Conservation (phyloP, 371 early-diverging fungal genomes). For the Mortierella sp. region DNA sequence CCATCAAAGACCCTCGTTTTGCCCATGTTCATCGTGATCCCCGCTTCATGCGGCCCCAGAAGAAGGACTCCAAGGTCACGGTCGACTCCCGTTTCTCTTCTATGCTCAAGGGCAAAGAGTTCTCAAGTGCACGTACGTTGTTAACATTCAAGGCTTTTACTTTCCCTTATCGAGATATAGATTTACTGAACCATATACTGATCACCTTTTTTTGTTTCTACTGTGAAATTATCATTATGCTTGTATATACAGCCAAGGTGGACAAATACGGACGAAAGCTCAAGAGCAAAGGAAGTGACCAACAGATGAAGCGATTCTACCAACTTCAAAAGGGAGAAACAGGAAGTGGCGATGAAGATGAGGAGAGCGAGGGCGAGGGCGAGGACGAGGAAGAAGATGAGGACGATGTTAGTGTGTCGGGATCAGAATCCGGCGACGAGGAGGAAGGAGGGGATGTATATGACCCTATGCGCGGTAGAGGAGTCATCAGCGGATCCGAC, state of each 20-base stretch:
- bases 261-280: conserved; percentile 91
- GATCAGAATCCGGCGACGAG: conserved; percentile 36
- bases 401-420: conserved; percentile 49
- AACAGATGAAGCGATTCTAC: conserved; percentile 69
- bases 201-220: too few relatives aligned
- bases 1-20: conserved; percentile 85
- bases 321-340: conserved; percentile 59
- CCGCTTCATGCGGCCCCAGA: conserved; percentile 85
- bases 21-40: conserved; percentile 87
- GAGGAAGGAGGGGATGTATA: conserved; percentile 57
- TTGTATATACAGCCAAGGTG: conserved; percentile 67
- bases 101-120: conserved; percentile 85
- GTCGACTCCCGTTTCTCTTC: conserved; percentile 90
- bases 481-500: conserved; percentile 72
- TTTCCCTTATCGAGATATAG: background rate
- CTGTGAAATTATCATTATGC: background rate
- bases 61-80: conserved; percentile 85
- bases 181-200: background rate
- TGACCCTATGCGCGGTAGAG: conserved; percentile 91
- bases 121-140: conserved; percentile 72
- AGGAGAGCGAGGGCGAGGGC: conserved; percentile 49
- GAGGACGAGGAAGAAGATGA: conserved; percentile 64
- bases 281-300: conserved; percentile 60
- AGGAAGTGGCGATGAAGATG: conserved; percentile 54
- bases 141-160: background rate